phyloP scores from a whole-genome alignment of 2,329 filamentous ascomycete species.

The Claviceps digitariae region DNA sequence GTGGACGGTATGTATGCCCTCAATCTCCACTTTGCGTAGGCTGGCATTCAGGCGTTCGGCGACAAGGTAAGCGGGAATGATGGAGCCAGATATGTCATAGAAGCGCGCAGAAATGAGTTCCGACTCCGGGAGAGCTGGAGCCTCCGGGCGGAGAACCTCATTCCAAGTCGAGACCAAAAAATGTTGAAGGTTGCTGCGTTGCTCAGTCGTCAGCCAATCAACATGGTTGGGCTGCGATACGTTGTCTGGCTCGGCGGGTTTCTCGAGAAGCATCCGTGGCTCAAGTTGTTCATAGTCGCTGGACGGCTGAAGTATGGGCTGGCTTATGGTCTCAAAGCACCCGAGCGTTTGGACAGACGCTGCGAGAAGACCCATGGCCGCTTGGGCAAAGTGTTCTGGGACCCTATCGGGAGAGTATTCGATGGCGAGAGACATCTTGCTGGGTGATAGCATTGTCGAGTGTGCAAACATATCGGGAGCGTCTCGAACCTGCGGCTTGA shows the following conservation, averaged over 20 bases:
- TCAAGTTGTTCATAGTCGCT: slow-evolving; percentile 22
- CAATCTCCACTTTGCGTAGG: slow-evolving; percentile 23
- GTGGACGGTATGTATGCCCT: slow-evolving; percentile 23
- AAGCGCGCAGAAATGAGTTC: slow-evolving; percentile 33
- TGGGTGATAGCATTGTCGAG: slow-evolving; percentile 24
- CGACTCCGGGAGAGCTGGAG: slow-evolving; percentile 24
- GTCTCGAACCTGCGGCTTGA: slow-evolving; percentile 27
- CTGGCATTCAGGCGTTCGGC: slow-evolving; percentile 30
- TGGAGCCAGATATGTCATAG: slow-evolving; percentile 35
- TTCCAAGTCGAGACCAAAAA: slow-evolving; percentile 32
- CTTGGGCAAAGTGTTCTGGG: slow-evolving; percentile 26
- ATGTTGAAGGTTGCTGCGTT: slow-evolving; percentile 26
- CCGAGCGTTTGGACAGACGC: slow-evolving; percentile 32
- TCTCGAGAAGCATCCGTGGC: slow-evolving; percentile 28
- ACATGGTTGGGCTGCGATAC: slow-evolving; percentile 4
- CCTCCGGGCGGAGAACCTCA: slow-evolving; percentile 26
- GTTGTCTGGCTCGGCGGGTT: slow-evolving; percentile 12
- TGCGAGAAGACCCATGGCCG: slow-evolving; percentile 31
- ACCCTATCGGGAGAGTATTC: slow-evolving; percentile 33
- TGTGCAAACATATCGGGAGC: slow-evolving; percentile 32
- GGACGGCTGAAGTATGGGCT: slow-evolving; percentile 30
- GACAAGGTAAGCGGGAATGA: slow-evolving; percentile 34
- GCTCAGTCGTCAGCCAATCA: slow-evolving; percentile 23
- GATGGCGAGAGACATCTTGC: slow-evolving; percentile 28
- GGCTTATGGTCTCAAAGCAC: slow-evolving; percentile 29